These are phyloP conservation scores for Linnemannia zychae DNA, from an alignment of 192 early-diverging fungal species.

Conservation along the genomic window DNA sequence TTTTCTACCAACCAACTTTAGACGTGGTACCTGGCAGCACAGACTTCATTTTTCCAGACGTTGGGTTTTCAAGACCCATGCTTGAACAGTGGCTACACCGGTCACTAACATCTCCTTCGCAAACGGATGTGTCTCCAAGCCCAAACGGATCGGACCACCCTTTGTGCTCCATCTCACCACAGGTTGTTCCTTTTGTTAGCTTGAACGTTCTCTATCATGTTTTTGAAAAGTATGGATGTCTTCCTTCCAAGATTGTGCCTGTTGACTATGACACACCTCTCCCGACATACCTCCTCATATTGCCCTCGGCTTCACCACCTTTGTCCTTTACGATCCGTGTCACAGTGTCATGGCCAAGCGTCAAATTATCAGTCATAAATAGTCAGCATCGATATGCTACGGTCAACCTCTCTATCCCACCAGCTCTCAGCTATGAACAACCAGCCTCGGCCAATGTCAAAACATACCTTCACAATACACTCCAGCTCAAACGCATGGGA, in stretches of 20 bases:
- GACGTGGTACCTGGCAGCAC: background rate
- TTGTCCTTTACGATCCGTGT: background rate
- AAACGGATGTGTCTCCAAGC: background rate
- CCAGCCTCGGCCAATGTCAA: background rate
- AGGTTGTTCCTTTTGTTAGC: background rate
- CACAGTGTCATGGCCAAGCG: constrained; percentile 8
- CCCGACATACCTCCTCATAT: background rate
- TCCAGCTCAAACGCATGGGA: constrained; percentile 30
- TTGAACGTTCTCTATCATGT: constrained; percentile 1
- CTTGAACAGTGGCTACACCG: constrained; percentile 3
- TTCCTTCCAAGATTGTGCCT: constrained; percentile 8
- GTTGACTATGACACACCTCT: constrained; percentile 3
- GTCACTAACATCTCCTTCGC: background rate
- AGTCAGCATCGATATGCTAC: background rate
- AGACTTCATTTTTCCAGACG: background rate
- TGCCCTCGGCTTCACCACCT: background rate
- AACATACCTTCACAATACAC: constrained; percentile 2
- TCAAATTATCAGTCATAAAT: too few species aligned
- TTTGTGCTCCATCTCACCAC: constrained; percentile 17
- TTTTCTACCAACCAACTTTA: background rate
- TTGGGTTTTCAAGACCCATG: background rate
- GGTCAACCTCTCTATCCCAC: background rate
- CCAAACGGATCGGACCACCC: background rate
- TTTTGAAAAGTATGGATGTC: background rate
- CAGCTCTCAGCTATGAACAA: background rate